A percentile compares a stretch with the other conserved stretches of the same genome.
Evolutionary conservation across 306 rosid genomes (phyloP).

Genomic region (Medicago ruthenica): DNA sequence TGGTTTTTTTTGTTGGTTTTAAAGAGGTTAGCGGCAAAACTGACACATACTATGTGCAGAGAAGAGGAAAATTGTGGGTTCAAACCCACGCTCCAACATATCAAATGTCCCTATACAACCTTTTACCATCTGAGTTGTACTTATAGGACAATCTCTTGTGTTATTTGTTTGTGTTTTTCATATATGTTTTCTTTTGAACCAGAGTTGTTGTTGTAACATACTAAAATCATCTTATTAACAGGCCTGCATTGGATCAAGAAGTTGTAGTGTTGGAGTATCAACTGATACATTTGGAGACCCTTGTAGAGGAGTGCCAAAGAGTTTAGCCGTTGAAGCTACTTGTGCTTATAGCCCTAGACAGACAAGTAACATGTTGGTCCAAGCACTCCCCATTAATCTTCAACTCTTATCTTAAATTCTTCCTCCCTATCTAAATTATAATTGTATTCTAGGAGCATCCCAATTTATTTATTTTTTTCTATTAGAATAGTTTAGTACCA

Average conservation of each 20-base stretch:
- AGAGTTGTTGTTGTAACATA: not conserved
- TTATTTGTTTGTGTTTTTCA: no score
- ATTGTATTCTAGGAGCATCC: constrained; percentile 30
- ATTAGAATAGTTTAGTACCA: constrained; percentile 20
- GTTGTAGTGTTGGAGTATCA: constrained; percentile 76
- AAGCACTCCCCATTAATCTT: constrained; percentile 19
- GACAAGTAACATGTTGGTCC: constrained; percentile 20
- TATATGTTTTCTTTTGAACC: not conserved
- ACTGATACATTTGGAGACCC: constrained; percentile 73
- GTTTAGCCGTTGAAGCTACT: constrained; percentile 94
- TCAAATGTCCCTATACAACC: no score
- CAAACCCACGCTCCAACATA: no score
- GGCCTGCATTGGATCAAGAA: constrained; percentile 88
- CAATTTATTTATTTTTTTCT: not conserved
- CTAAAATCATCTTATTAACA: constrained; percentile 38
- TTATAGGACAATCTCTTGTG: no score
- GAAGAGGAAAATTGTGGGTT: no score
- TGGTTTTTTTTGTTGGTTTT: no score
- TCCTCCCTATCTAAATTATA: constrained; percentile 24
- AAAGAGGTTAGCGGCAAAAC: no score
- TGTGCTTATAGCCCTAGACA: constrained; percentile 56
- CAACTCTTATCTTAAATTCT: constrained; percentile 39
- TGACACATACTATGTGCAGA: no score
- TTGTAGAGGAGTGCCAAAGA: constrained; percentile 73
- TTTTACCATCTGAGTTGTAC: no score